phyloP scores from a whole-genome alignment of 441 rosid genomes.

The Iberis amara region DNA sequence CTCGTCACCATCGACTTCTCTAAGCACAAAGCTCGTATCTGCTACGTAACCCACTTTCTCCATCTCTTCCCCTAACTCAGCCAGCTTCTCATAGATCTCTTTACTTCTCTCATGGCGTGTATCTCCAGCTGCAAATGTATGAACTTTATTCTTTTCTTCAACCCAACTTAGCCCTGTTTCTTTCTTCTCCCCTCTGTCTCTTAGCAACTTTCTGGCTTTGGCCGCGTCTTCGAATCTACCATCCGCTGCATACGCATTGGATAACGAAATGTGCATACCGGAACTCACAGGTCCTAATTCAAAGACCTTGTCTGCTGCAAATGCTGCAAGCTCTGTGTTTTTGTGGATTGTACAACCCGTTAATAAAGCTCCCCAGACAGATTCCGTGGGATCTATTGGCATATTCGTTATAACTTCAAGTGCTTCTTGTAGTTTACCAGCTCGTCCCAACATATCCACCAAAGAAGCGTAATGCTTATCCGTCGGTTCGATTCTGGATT shows the following conservation, averaged over 20 bases:
- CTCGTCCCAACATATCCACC: constrained; percentile 78
- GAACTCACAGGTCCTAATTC: constrained; percentile 61
- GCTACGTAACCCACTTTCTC: constrained; percentile 72
- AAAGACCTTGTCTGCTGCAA: constrained; percentile 64
- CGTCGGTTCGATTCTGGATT: constrained; percentile 54
- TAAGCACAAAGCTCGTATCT: constrained; percentile 71
- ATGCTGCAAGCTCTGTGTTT: constrained; percentile 64
- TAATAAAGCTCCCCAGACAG: constrained; percentile 82
- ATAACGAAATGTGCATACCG: constrained; percentile 58
- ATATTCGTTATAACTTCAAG: constrained; percentile 43
- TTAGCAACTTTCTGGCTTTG: constrained; percentile 64
- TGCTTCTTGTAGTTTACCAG: constrained; percentile 73
- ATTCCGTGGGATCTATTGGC: constrained; percentile 74
- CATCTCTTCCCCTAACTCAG: constrained; percentile 70
- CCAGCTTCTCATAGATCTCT: constrained; percentile 64
- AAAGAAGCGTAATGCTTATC: constrained; percentile 74
- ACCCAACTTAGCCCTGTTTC: constrained; percentile 92
- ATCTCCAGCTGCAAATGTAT: constrained; percentile 74
- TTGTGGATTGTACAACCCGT: constrained; percentile 73
- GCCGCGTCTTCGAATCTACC: constrained; percentile 85
- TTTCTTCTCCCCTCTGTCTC: constrained; percentile 74
- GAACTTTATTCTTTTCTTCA: constrained; percentile 78
- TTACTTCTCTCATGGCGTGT: constrained; percentile 44
- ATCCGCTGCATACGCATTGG: constrained; percentile 84
- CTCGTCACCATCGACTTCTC: constrained; percentile 63